A percentile compares a stretch with the other conserved stretches of the same genome.
These are phyloP conservation scores for Cyclotella choctawhatcheeana DNA, from an alignment of 108 stramenopile genomes.

Conservation along the genomic window DNA sequence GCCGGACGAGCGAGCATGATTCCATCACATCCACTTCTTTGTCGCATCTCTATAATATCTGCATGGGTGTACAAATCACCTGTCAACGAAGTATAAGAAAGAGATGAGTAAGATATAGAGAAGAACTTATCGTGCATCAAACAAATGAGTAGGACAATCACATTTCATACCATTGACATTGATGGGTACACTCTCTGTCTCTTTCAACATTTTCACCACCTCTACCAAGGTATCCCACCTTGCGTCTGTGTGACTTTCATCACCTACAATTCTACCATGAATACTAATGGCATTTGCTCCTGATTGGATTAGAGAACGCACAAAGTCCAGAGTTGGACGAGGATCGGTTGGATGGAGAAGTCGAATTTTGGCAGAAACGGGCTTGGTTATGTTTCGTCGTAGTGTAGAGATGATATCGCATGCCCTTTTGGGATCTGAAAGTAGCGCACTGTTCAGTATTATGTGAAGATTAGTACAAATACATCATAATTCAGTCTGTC, in stretches of 20 bases:
- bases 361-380: constrained; percentile 95
- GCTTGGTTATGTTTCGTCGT: constrained; percentile 56
- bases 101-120: too few species aligned
- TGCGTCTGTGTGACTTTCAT: constrained; percentile 67
- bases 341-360: constrained; percentile 67
- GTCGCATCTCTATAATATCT: constrained; percentile 67
- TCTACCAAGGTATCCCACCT: constrained; percentile 81
- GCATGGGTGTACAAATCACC: constrained; percentile 89
- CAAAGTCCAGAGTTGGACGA: constrained; percentile 81
- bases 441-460: constrained; percentile 68
- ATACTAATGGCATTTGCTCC: constrained; percentile 96
- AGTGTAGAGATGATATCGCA: constrained; percentile 73
- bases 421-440: constrained; percentile 77
- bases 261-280: constrained; percentile 79
- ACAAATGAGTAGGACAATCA: too few species aligned
- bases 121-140: too few species aligned
- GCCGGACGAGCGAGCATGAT: constrained; percentile 95
- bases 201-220: constrained; percentile 65
- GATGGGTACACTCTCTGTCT: constrained; percentile 63
- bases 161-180: constrained; percentile 95
- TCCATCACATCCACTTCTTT: constrained; percentile 76
- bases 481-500: too few species aligned
- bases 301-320: constrained; percentile 78
- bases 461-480: neutral
- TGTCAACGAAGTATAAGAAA: too few species aligned